A percentile compares a stretch with the other conserved stretches of the same genome.
Evolutionary conservation across 75 land plant species (phyloP).

Genomic region (Gnetum montanum): DNA sequence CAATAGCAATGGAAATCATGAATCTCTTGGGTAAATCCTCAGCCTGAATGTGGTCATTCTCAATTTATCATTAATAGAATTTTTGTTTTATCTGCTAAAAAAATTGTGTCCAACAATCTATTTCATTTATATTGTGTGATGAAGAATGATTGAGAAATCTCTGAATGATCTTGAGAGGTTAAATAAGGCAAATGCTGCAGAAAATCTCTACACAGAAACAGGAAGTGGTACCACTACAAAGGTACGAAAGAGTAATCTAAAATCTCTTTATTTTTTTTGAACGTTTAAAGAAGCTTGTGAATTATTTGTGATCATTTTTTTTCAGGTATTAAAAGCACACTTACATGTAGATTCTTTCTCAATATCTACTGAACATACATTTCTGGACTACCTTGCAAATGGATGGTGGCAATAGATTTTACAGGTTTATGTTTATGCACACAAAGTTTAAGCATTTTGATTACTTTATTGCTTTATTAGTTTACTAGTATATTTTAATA

Average conservation of each 20-base stretch:
- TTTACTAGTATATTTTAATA: neutral
- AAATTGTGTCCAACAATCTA: no score
- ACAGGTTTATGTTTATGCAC: conserved; percentile 51
- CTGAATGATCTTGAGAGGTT: conserved; percentile 39
- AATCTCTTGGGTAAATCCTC: conserved; percentile 60
- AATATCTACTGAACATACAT: conserved; percentile 27
- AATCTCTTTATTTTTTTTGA: no score
- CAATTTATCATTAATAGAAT: neutral
- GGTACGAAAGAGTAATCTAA: no score
- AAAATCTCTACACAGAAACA: conserved; percentile 24
- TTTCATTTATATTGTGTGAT: no score
- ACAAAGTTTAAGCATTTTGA: no score
- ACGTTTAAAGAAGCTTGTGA: no score
- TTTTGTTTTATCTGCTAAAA: no score
- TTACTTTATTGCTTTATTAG: neutral
- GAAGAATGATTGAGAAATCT: conserved; percentile 42
- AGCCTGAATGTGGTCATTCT: no score
- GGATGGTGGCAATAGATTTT: conserved; percentile 94
- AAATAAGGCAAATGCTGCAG: conserved; percentile 13
- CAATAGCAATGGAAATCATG: conserved; percentile 68
- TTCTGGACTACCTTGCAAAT: conserved; percentile 68
- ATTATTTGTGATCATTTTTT: conserved; percentile 3
- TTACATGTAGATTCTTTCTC: conserved; percentile 49
- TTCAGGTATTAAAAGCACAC: conserved; percentile 43
- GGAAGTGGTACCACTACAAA: conserved; percentile 4